Evolutionary conservation across 768 basidiomycete species (phyloP).

Genomic region (Leucocoprinus leucothites): DNA sequence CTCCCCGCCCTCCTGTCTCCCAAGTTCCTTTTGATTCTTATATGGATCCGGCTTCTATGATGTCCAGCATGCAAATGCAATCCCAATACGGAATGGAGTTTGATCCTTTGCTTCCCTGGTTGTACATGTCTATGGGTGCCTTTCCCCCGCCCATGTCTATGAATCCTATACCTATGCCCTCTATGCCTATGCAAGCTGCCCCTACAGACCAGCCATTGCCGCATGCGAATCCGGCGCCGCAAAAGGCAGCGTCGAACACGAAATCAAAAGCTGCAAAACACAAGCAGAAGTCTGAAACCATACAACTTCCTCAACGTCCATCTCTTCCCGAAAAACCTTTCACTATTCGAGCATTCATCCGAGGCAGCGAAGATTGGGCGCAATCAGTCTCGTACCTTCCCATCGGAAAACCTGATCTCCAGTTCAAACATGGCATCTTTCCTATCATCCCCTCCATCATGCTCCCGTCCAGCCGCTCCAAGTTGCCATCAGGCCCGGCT

Average conservation of each 20-base stretch:
- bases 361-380: slow-evolving; percentile 1
- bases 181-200: not conserved
- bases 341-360: not conserved
- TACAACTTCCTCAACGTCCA: not conserved
- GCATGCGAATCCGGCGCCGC: not conserved
- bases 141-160: slow-evolving; percentile 1
- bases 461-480: not conserved
- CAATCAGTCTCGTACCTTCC: slow-evolving; percentile 16
- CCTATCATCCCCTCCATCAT: slow-evolving; percentile 20
- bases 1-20: not conserved
- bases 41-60: not conserved
- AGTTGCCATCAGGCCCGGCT: not conserved
- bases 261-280: not conserved
- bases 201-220: not conserved
- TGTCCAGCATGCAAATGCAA: not conserved
- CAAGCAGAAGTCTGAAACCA: not conserved
- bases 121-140: not conserved
- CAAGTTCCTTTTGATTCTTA: not conserved
- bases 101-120: slow-evolving; percentile 3
- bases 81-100: not conserved
- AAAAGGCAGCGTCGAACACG: not conserved
- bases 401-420: slow-evolving; percentile 46
- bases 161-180: not conserved
- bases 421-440: slow-evolving; percentile 47
- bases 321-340: slow-evolving; percentile 1